Evolutionary conservation across 805 yeast species (phyloP).

Genomic region (Scheffersomyces spartinae): DNA sequence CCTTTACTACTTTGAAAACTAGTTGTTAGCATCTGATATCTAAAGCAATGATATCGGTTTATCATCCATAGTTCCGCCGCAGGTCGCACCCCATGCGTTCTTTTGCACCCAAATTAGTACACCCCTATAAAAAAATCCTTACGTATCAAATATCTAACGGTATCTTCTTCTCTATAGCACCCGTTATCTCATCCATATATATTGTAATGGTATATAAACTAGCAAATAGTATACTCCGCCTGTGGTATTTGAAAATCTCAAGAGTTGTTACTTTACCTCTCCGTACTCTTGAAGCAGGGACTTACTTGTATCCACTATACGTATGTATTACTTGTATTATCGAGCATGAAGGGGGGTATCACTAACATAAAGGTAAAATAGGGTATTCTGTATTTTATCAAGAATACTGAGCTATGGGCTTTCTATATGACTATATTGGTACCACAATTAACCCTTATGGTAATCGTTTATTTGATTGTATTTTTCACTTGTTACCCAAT

Average conservation of each 20-base stretch:
- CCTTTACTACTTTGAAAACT: too few relatives aligned
- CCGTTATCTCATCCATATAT: too few relatives aligned
- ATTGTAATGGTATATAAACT: too few relatives aligned
- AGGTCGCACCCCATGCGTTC: too few relatives aligned
- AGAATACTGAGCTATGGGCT: conserved; percentile 35
- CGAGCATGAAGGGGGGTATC: neutral
- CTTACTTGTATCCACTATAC: conserved; percentile 12
- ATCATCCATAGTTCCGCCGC: too few relatives aligned
- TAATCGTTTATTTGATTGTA: conserved; percentile 21
- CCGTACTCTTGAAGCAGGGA: conserved; percentile 7
- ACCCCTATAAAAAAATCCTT: too few relatives aligned
- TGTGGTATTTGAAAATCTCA: conserved; percentile 1
- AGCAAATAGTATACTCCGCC: too few relatives aligned
- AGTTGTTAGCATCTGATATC: too few relatives aligned
- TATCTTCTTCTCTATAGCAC: too few relatives aligned
- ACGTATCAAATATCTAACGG: too few relatives aligned
- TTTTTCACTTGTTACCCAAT: conserved; percentile 33
- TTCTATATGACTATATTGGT: conserved; percentile 29
- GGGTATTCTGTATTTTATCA: conserved; percentile 31
- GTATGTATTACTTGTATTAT: conserved; percentile 8
- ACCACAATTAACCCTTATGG: conserved; percentile 33
- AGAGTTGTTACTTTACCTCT: conserved; percentile 3
- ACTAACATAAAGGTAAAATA: conserved; percentile 6
- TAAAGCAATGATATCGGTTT: too few relatives aligned
- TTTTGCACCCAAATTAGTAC: too few relatives aligned